These are phyloP conservation scores for Phytophthora cactorum DNA, from an alignment of 352 stramenopile species.

Conservation along the genomic window DNA sequence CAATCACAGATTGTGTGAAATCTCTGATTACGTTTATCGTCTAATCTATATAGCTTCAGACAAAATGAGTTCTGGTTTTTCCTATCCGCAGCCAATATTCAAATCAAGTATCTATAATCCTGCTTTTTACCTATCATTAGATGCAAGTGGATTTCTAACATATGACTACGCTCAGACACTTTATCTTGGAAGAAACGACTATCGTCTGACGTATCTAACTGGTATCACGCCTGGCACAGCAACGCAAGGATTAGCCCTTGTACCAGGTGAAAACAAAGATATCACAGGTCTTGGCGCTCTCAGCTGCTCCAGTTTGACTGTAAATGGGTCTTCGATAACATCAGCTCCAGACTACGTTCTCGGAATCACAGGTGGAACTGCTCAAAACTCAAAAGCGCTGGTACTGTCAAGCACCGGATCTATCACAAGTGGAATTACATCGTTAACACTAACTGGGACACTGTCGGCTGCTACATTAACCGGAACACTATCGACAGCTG, in stretches of 20 bases:
- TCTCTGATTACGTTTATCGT: too few species aligned
- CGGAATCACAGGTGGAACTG: background rate
- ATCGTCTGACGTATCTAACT: background rate
- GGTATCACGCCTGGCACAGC: background rate
- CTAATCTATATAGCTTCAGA: too few species aligned
- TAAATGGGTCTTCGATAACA: background rate
- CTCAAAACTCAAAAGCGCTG: background rate
- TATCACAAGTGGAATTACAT: background rate
- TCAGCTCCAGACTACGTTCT: background rate
- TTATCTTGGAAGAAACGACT: background rate
- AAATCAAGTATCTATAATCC: background rate
- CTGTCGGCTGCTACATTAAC: too few species aligned
- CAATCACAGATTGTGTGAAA: too few species aligned
- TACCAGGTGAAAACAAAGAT: too few species aligned
- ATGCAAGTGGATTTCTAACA: background rate
- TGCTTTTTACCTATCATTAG: background rate
- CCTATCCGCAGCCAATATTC: background rate
- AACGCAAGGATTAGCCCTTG: conserved; percentile 1
- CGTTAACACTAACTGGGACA: too few species aligned
- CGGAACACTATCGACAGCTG: too few species aligned
- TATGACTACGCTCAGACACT: background rate
- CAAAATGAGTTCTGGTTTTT: too few species aligned
- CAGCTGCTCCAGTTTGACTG: background rate
- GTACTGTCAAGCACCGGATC: background rate
- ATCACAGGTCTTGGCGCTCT: too few species aligned